Conservation (phyloP, 2,329 filamentous ascomycete species). For the Blastomyces gilchristii region DNA sequence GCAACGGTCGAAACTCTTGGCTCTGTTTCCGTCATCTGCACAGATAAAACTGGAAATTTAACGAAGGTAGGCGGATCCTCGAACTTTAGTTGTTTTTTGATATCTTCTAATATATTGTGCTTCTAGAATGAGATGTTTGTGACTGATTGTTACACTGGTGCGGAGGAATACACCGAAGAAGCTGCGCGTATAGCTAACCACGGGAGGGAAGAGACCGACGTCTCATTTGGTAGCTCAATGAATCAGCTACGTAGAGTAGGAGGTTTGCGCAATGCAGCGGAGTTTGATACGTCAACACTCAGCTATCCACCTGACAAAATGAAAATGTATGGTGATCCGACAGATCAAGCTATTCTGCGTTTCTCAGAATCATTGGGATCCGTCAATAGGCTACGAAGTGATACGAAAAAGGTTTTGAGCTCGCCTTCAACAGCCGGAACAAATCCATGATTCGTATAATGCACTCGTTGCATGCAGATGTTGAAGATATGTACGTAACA, state of each 20-base stretch:
- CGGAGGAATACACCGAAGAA: conserved; percentile 42
- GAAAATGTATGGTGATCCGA: conserved; percentile 63
- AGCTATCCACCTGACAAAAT: conserved; percentile 50
- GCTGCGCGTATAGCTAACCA: conserved; percentile 38
- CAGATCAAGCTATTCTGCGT: conserved; percentile 62
- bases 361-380: conserved; percentile 57
- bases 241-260: conserved; percentile 52
- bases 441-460: conserved; percentile 67
- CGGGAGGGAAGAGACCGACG: conserved; percentile 21
- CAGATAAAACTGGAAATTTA: conserved; percentile 59
- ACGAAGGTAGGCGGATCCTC: conserved; percentile 23
- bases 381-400: conserved; percentile 49
- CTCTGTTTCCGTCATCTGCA: conserved; percentile 62
- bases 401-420: conserved; percentile 58
- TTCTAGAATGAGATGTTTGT: conserved; percentile 60
- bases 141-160: conserved; percentile 55
- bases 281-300: conserved; percentile 58
- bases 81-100: background rate
- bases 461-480: conserved; percentile 21
- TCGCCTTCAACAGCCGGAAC: conserved; percentile 73
- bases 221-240: conserved; percentile 32
- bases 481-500: conserved; percentile 30
- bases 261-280: conserved; percentile 63
- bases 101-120: background rate
- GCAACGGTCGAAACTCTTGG: conserved; percentile 70